These are phyloP conservation scores for Colletotrichum neosansevieriae DNA, from an alignment of 2,329 filamentous ascomycete species.

Conservation along the genomic window DNA sequence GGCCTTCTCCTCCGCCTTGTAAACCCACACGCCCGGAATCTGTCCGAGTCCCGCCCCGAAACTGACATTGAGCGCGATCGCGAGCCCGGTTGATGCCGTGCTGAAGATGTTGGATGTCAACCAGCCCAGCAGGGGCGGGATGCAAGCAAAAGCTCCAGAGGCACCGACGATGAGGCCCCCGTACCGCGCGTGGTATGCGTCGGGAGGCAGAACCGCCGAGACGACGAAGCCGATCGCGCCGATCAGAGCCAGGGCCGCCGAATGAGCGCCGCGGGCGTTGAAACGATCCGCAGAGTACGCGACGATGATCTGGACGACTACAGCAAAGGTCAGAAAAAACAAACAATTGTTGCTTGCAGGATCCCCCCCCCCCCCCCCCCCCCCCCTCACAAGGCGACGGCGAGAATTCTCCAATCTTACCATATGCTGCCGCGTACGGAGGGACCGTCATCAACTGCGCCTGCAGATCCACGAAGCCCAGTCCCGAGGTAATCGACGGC, in stretches of 20 bases:
- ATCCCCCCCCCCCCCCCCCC: too few species aligned
- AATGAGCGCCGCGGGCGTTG: slow-evolving; percentile 64
- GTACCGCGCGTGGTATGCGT: slow-evolving; percentile 72
- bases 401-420: slow-evolving; percentile 46
- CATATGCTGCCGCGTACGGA: slow-evolving; percentile 72
- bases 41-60: slow-evolving; percentile 76
- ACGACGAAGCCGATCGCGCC: slow-evolving; percentile 64
- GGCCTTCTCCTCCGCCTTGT: slow-evolving; percentile 71
- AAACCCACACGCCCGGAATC: slow-evolving; percentile 81
- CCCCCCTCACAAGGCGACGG: not conserved
- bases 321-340: not conserved
- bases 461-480: slow-evolving; percentile 62
- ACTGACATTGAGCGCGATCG: slow-evolving; percentile 77
- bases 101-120: slow-evolving; percentile 75
- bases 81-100: slow-evolving; percentile 74
- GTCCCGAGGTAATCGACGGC: slow-evolving; percentile 69
- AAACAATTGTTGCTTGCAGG: not conserved
- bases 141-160: slow-evolving; percentile 75
- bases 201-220: slow-evolving; percentile 68
- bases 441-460: slow-evolving; percentile 77
- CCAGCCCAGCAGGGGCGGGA: slow-evolving; percentile 79
- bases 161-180: slow-evolving; percentile 77
- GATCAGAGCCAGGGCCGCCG: slow-evolving; percentile 53
- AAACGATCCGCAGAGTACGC: slow-evolving; percentile 74
- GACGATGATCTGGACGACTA: slow-evolving; percentile 55